Base-by-base conservation (phyloP, 805 yeast genomes). In the Starmerella asiatica region DNA sequence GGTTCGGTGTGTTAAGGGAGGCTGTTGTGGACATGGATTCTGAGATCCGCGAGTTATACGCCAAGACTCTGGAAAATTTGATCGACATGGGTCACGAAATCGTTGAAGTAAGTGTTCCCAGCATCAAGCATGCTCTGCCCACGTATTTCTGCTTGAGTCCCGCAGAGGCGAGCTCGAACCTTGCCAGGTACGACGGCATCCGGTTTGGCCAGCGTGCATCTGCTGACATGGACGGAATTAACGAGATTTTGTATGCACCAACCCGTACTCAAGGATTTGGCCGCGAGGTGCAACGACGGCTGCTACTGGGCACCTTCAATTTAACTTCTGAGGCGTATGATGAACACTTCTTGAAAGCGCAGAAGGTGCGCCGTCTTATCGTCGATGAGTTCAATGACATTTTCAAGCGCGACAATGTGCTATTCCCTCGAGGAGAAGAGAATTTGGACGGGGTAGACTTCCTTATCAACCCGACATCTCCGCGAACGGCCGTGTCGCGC, bases 111-210 rank as follows among this genome's bases (percentile, higher is more conserved):
- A 75, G 91, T 0, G 56, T 88, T 0, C 93, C 94, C 5, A 63
- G 79, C 0, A 61, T 85, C 8, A 69, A 69, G 42, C 61, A 67
- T 39, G 69, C 86, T 20, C 60, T 91, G 15, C 85, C 93, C 21
- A 72, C 84, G 0, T 91, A 91, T 58, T 88, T 81, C 56, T 80
- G 94, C 0, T 51, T 93, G 28, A 86, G 91, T 2, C 80, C 95
- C 0, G 80, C 95, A 0, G 98, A 91, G 54, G 97, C 96, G 0
- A 77, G 93, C 1, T 88, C 97, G 0, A 91, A 91, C 55, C 66
- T 91, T 36, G 72, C 95, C 1, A 66, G 96, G 24, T 91, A 70
- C 54, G 98, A 91, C 59, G 98, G 98, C 2, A 63, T 86, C 17
- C 65, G 96, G 40, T 91, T 78, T 55, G 97, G 97, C 0, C 59